These are phyloP conservation scores for Microbotryum violaceum DNA, from an alignment of 1,284 basidiomycete genomes.

Conservation along the genomic window DNA sequence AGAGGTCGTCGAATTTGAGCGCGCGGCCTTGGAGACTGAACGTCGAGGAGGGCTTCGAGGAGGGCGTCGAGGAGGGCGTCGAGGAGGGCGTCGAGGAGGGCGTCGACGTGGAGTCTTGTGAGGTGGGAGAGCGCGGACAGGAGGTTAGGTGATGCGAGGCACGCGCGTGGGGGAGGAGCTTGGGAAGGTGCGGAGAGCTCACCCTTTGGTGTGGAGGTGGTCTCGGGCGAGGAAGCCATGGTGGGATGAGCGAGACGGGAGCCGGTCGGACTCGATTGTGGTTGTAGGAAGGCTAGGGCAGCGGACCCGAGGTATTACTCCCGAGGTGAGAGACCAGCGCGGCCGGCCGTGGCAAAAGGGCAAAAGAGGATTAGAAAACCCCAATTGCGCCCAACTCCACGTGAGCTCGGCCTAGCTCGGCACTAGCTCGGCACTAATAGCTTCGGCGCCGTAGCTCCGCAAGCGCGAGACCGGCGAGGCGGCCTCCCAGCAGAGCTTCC, in stretches of 20 bases:
- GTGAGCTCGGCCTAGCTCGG: no score
- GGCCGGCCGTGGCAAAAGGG: no score
- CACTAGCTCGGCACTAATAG: no score
- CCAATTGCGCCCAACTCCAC: no score
- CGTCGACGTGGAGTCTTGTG: constrained; percentile 7
- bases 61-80: constrained; percentile 10
- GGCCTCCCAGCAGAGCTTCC: no score
- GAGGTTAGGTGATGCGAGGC: neutral
- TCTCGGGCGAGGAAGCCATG: no score
- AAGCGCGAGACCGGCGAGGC: no score
- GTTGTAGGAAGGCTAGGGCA: neutral
- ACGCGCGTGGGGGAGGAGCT: neutral
- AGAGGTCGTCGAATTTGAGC: constrained; percentile 72
- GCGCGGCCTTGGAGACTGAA: constrained; percentile 64
- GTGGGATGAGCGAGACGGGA: no score
- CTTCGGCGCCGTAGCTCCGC: no score
- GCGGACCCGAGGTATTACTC: neutral
- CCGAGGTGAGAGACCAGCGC: no score
- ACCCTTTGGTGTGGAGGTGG: neutral
- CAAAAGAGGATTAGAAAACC: no score
- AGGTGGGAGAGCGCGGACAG: neutral
- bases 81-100: neutral
- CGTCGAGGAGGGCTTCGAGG: constrained; percentile 4
- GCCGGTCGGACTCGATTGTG: neutral
- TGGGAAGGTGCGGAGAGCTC: neutral